These are phyloP conservation scores for Pulchroboletus neoregius DNA, from an alignment of 1,284 basidiomycete genomes.

Conservation along the genomic window DNA sequence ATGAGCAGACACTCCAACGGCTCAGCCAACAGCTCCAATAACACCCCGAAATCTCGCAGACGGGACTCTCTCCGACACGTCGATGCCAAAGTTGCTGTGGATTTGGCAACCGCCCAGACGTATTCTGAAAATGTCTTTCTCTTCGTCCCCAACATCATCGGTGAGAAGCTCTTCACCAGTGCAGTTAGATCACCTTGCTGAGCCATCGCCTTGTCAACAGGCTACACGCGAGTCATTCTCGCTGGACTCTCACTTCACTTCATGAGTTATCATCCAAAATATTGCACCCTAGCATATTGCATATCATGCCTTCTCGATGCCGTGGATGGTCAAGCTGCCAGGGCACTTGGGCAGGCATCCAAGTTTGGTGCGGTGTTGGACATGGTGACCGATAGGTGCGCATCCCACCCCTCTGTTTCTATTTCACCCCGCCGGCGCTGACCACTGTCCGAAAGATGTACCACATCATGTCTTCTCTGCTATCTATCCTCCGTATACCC, in stretches of 20 bases:
- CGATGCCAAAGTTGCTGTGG: conserved; percentile 75
- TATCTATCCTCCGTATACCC: conserved; percentile 93
- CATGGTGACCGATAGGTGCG: conserved; percentile 98
- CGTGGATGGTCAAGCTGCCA: conserved; percentile 93
- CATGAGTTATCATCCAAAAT: conserved; percentile 94
- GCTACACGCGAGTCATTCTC: conserved; percentile 88
- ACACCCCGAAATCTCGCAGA: conserved; percentile 19
- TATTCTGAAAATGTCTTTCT: conserved; percentile 93
- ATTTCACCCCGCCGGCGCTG: neutral
- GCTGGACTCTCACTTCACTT: conserved; percentile 88
- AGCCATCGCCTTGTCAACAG: conserved; percentile 38
- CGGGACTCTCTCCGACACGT: conserved; percentile 56
- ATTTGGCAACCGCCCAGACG: conserved; percentile 77
- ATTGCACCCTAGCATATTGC: conserved; percentile 87
- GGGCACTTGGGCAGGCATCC: conserved; percentile 83
- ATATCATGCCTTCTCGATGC: conserved; percentile 95
- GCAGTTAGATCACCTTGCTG: neutral
- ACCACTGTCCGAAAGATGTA: conserved; percentile 62
- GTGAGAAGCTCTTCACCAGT: conserved; percentile 38
- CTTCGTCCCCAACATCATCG: conserved; percentile 96
- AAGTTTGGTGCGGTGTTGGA: conserved; percentile 98
- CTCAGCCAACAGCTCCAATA: conserved; percentile 13
- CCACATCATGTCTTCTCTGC: conserved; percentile 92
- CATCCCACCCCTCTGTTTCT: neutral
- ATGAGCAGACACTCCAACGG: conserved; percentile 33